Evolutionary conservation across 495 filamentous ascomycete genomes (phyloP).

Genomic region (Trichoderma asperelloides): DNA sequence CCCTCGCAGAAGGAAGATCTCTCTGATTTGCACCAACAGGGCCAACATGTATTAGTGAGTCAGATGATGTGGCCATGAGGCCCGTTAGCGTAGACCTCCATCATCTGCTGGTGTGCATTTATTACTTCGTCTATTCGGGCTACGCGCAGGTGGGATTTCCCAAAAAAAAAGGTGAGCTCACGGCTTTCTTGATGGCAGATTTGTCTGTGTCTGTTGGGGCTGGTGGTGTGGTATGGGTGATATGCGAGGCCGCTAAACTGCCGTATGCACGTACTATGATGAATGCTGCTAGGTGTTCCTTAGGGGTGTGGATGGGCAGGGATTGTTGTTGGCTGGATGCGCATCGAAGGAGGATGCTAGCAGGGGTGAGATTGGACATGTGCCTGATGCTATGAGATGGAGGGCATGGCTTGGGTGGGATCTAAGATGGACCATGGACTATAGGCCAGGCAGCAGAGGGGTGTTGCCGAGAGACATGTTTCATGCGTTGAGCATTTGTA

Average conservation of each 20-base stretch:
- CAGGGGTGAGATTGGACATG: not conserved
- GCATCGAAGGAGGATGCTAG: not conserved
- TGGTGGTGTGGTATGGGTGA: not conserved
- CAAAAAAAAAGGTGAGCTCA: not conserved
- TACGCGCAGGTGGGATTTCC: too few species aligned
- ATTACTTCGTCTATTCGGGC: not conserved
- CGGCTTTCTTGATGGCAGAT: not conserved
- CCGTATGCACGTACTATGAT: not conserved
- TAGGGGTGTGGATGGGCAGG: not conserved
- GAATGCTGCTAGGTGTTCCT: not conserved
- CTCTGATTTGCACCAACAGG: not conserved
- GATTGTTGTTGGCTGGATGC: not conserved
- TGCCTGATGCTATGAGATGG: not conserved
- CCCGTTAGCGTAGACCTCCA: not conserved
- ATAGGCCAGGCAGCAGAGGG: not conserved
- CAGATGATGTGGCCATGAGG: slow-evolving; percentile 1
- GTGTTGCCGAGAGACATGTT: not conserved
- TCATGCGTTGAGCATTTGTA: not conserved
- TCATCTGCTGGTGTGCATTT: not conserved
- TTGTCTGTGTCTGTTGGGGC: not conserved
- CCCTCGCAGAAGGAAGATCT: not conserved
- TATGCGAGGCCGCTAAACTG: not conserved
- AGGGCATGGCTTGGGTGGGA: not conserved
- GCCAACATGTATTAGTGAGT: not conserved
- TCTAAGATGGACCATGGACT: not conserved